A percentile compares a stretch with the other conserved stretches of the same genome.
phyloP scores from a whole-genome alignment of 768 basidiomycete genomes.

The Melanogaster broomeanus region DNA sequence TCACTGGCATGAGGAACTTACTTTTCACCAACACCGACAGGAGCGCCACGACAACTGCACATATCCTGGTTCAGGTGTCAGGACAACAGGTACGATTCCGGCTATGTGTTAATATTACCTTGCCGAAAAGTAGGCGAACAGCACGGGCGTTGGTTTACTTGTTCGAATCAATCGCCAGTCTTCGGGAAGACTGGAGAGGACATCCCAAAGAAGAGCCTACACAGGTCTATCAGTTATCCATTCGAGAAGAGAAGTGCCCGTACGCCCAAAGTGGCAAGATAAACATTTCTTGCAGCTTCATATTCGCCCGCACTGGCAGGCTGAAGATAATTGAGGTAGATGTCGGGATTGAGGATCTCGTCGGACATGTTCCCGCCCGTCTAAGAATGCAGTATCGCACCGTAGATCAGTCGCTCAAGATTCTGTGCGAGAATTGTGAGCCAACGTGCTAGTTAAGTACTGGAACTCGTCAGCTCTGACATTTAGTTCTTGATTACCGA shows the following conservation, averaged over 20 bases:
- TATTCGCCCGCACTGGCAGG: conserved; percentile 20
- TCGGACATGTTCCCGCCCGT: conserved; percentile 7
- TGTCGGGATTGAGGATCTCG: conserved; percentile 18
- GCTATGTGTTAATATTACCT: conserved; percentile 13
- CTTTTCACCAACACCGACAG: conserved; percentile 20
- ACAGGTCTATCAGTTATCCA: conserved; percentile 1
- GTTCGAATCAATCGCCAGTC: conserved; percentile 22
- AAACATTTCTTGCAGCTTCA: conserved; percentile 17
- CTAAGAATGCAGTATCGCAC: not conserved
- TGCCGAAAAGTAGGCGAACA: conserved; percentile 25
- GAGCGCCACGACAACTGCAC: conserved; percentile 18
- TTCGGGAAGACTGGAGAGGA: conserved; percentile 21
- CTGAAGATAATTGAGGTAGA: conserved; percentile 29
- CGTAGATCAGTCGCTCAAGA: too few relatives aligned
- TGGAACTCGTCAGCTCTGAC: not conserved
- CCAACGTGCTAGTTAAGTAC: not conserved
- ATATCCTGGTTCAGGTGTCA: conserved; percentile 14
- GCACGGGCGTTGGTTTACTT: conserved; percentile 9
- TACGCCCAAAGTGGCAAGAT: conserved; percentile 24
- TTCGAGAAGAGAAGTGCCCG: not conserved
- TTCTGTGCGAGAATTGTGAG: not conserved
- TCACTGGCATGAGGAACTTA: conserved; percentile 6
- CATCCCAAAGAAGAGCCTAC: conserved; percentile 27
- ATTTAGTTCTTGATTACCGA: too few relatives aligned
- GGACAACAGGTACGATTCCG: not conserved